Percentiles rank a stretch among this genome's conserved stretches.
These are phyloP conservation scores for Alternaria gaisen DNA, from an alignment of 2,329 filamentous ascomycete genomes.

Conservation along the genomic window DNA sequence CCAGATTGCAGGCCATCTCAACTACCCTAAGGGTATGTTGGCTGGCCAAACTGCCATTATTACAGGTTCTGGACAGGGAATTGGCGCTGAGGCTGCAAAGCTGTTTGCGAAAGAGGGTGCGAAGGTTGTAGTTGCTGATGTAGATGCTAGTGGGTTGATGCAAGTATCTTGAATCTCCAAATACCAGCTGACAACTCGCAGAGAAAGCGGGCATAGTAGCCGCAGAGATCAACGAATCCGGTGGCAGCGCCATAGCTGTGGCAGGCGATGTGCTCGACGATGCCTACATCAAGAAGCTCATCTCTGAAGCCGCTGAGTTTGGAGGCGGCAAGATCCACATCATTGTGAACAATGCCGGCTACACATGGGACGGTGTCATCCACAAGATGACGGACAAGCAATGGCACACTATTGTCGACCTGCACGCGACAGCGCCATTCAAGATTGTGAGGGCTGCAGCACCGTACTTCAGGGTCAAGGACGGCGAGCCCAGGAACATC, in stretches of 20 bases:
- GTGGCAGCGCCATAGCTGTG: slow-evolving; percentile 75
- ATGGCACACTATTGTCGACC: slow-evolving; percentile 85
- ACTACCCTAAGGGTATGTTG: slow-evolving; percentile 82
- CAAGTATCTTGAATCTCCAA: neutral
- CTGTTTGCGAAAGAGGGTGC: slow-evolving; percentile 89
- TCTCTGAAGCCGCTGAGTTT: slow-evolving; percentile 79
- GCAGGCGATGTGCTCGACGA: slow-evolving; percentile 79
- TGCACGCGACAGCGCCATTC: slow-evolving; percentile 88
- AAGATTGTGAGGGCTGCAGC: slow-evolving; percentile 79
- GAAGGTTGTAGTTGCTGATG: slow-evolving; percentile 83
- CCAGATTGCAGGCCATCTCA: slow-evolving; percentile 81
- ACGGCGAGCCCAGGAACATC: slow-evolving; percentile 79
- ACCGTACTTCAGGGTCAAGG: slow-evolving; percentile 86
- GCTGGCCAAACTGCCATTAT: slow-evolving; percentile 85
- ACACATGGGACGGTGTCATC: slow-evolving; percentile 92
- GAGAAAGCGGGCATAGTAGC: slow-evolving; percentile 75
- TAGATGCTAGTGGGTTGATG: slow-evolving; percentile 68
- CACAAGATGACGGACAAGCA: slow-evolving; percentile 93
- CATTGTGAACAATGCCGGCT: slow-evolving; percentile 90
- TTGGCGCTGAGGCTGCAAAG: slow-evolving; percentile 83
- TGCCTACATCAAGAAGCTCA: slow-evolving; percentile 74
- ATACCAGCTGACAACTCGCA: slow-evolving; percentile 47
- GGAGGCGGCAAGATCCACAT: slow-evolving; percentile 89
- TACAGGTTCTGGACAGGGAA: slow-evolving; percentile 86
- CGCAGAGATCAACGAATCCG: slow-evolving; percentile 71